These are phyloP conservation scores for Fragilariopsis cylindrus DNA, from an alignment of 108 stramenopile genomes.

Conservation along the genomic window DNA sequence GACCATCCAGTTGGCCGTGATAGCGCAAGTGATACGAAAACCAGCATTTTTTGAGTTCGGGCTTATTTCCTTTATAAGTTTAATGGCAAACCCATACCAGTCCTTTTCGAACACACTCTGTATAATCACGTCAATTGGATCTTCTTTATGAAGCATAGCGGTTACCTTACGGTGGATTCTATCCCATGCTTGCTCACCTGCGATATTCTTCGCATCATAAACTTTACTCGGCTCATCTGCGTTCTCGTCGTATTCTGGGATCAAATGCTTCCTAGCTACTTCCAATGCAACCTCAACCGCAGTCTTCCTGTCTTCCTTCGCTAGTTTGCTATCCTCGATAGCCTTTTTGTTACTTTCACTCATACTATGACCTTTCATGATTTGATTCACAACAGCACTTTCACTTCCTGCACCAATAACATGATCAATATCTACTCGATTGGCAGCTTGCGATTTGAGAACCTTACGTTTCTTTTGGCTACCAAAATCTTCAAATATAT, in stretches of 20 bases:
- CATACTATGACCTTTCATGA: slow-evolving; percentile 51
- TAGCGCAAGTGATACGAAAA: slow-evolving; percentile 51
- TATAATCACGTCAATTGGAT: slow-evolving; percentile 42
- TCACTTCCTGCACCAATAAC: slow-evolving; percentile 73
- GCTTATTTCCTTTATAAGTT: slow-evolving; percentile 39
- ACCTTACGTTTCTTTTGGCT: slow-evolving; percentile 80
- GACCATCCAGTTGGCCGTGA: slow-evolving; percentile 53
- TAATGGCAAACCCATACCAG: slow-evolving; percentile 45
- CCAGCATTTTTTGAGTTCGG: slow-evolving; percentile 37
- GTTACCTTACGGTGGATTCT: slow-evolving; percentile 61
- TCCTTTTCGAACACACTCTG: slow-evolving; percentile 32
- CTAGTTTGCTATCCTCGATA: slow-evolving; percentile 35
- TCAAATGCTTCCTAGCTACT: slow-evolving; percentile 55
- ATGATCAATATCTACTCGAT: slow-evolving; percentile 73
- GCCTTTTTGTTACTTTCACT: slow-evolving; percentile 62
- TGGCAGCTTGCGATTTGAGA: slow-evolving; percentile 71
- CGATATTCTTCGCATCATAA: slow-evolving; percentile 63
- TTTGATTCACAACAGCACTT: slow-evolving; percentile 47
- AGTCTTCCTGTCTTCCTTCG: slow-evolving; percentile 12
- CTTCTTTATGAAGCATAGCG: slow-evolving; percentile 53
- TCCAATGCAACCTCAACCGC: slow-evolving; percentile 52
- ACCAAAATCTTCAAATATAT: slow-evolving; percentile 81
- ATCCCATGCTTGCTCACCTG: slow-evolving; percentile 53
- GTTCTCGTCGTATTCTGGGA: slow-evolving; percentile 66
- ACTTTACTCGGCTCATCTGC: slow-evolving; percentile 60